Conservation (phyloP, 202 grass and related monocot genomes). For the Saccharum hybrid region DNA sequence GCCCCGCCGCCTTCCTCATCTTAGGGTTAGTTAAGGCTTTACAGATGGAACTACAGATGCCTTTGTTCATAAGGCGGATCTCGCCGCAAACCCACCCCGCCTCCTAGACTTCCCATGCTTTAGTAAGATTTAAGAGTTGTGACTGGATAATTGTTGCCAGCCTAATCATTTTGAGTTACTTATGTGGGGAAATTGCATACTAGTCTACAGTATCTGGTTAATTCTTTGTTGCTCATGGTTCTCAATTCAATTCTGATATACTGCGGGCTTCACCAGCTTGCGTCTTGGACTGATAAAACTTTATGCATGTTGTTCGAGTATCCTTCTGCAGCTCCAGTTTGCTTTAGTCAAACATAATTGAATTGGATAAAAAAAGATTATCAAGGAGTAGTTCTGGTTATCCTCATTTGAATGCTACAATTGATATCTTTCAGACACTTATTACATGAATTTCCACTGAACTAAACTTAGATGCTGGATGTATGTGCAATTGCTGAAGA, state of each 20-base stretch:
- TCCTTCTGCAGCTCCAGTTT: background rate
- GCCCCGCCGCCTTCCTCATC: background rate
- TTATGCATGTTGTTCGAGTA: background rate
- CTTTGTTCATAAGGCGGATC: constrained; percentile 28
- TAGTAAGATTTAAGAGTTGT: constrained; percentile 15
- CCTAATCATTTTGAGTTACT: background rate
- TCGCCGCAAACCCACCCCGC: background rate
- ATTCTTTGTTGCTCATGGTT: background rate
- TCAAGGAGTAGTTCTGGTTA: background rate
- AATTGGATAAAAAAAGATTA: background rate
- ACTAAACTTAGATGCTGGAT: background rate
- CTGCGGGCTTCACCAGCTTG: background rate
- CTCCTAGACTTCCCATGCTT: background rate
- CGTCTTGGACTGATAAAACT: background rate
- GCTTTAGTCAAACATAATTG: background rate
- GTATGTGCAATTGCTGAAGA: too few relatives aligned
- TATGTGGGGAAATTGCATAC: background rate
- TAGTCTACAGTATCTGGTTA: background rate
- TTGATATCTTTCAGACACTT: background rate
- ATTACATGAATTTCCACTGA: background rate
- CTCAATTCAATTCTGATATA: background rate
- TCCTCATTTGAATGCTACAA: background rate
- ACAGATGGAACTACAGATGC: background rate
- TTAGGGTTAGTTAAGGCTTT: constrained; percentile 30
- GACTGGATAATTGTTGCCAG: background rate